Evolutionary conservation across 257 asterid species (phyloP).

Genomic region (Penstemon newberryi): DNA sequence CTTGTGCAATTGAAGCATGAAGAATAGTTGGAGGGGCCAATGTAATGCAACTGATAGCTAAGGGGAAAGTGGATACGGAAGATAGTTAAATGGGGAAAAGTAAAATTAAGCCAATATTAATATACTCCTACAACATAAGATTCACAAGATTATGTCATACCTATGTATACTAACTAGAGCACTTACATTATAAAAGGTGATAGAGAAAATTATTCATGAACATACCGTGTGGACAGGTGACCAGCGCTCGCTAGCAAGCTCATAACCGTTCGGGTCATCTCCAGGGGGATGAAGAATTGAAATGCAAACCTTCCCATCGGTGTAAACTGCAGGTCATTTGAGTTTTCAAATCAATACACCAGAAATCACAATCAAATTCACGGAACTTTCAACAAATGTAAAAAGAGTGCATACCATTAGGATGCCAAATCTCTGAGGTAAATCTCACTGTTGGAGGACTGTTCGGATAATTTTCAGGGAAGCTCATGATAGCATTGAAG

Average conservation of each 20-base stretch:
- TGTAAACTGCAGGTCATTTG: slow-evolving; percentile 59
- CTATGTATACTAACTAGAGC: no score
- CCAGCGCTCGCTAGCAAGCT: slow-evolving; percentile 99
- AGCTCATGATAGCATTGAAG: slow-evolving; percentile 95
- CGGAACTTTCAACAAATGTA: neutral
- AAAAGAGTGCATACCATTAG: slow-evolving; percentile 69
- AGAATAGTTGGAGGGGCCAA: no score
- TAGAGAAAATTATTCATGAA: slow-evolving; percentile 16
- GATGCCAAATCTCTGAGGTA: slow-evolving; percentile 98
- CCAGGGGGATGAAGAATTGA: slow-evolving; percentile 99
- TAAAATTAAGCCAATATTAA: no score
- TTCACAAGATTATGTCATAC: neutral
- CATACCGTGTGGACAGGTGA: slow-evolving; percentile 98
- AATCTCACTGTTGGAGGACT: slow-evolving; percentile 95
- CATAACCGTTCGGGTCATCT: slow-evolving; percentile 97
- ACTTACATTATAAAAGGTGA: neutral
- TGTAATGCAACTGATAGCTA: no score
- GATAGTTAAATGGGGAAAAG: no score
- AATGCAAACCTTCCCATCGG: slow-evolving; percentile 96
- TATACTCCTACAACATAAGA: neutral
- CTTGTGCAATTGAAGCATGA: no score
- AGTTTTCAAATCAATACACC: slow-evolving; percentile 24
- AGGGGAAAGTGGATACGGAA: no score
- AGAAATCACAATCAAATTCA: slow-evolving; percentile 15
- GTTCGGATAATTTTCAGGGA: slow-evolving; percentile 86